phyloP scores from a whole-genome alignment of 306 rosid species.

The Casuarina equisetifolia region DNA sequence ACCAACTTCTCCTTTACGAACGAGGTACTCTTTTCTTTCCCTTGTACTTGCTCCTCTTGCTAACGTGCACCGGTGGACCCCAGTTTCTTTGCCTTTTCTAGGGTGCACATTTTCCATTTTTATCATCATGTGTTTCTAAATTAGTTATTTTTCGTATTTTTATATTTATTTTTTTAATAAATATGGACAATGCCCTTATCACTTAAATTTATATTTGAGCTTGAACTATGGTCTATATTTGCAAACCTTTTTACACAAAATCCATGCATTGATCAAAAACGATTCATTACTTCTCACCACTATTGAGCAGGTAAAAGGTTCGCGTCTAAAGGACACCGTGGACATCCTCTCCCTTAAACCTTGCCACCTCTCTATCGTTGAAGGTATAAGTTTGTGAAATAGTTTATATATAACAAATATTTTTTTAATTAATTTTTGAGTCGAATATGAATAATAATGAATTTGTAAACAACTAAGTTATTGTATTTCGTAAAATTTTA shows the following conservation, averaged over 20 bases:
- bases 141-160: no score
- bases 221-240: no score
- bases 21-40: conserved; percentile 45
- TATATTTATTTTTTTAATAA: no score
- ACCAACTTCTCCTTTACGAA: conserved; percentile 81
- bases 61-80: neutral
- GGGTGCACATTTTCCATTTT: neutral
- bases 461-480: no score
- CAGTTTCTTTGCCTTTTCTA: neutral
- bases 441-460: no score
- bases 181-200: no score
- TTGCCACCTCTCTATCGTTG: conserved; percentile 64
- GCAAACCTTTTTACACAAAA: no score
- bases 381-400: conserved; percentile 45
- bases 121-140: neutral
- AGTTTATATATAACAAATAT: no score
- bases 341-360: conserved; percentile 86
- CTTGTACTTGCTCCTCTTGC: neutral
- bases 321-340: conserved; percentile 64
- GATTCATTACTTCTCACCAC: neutral
- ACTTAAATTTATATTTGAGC: no score
- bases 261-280: neutral
- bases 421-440: no score
- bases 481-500: no score
- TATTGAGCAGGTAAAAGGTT: conserved; percentile 67